A percentile compares a stretch with the other conserved stretches of the same genome.
Evolutionary conservation across 306 rosid species (phyloP).

Genomic region (Argentina anserina): DNA sequence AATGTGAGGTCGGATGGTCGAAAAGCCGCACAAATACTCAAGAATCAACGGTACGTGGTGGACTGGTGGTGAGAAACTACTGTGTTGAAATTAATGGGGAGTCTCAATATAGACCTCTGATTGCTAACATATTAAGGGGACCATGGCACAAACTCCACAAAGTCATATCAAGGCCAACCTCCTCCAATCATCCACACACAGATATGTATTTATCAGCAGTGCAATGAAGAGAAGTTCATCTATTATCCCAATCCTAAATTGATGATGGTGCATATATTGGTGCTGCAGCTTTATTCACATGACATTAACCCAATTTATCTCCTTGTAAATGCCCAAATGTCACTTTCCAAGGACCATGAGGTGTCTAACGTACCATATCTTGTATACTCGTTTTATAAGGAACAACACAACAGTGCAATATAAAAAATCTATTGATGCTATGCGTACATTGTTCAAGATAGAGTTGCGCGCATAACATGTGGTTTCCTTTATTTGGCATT

Average conservation of each 20-base stretch:
- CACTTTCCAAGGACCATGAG: neutral
- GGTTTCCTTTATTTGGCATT: neutral
- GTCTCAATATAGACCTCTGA: conserved; percentile 7
- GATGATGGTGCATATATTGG: too few species aligned
- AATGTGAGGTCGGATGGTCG: neutral
- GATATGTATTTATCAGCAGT: conserved; percentile 1
- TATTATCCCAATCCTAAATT: neutral
- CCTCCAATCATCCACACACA: conserved; percentile 24
- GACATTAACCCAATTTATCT: conserved; percentile 12
- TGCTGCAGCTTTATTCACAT: conserved; percentile 28
- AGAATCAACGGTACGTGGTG: neutral
- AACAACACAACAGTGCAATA: neutral
- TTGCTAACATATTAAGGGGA: conserved; percentile 19
- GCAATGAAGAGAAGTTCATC: neutral
- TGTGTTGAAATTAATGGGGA: conserved; percentile 1
- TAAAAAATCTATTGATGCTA: neutral
- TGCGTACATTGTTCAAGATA: neutral
- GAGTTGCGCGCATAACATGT: neutral
- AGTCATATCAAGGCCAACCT: conserved; percentile 10
- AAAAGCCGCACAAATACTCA: neutral
- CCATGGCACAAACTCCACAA: conserved; percentile 30
- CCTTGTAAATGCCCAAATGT: conserved; percentile 3
- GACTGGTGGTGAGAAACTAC: neutral
- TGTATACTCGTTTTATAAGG: neutral
- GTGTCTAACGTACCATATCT: neutral